Evolutionary conservation across 768 basidiomycete genomes (phyloP), one percentile per base, ranked within the genome.

Genomic region (Pulveroboletus sp.): DNA sequence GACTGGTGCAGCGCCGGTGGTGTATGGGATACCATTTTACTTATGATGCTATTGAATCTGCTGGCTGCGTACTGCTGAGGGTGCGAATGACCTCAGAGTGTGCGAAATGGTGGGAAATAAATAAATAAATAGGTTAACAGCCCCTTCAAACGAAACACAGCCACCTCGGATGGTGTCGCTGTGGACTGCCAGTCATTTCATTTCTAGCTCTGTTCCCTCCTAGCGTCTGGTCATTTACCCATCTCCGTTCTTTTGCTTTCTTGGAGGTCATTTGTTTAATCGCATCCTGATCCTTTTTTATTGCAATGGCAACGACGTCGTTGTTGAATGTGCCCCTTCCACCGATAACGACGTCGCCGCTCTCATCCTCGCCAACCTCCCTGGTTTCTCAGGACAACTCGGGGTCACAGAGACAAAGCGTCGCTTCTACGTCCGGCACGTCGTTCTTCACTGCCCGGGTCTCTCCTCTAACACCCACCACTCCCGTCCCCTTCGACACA

Each of bases 11-110:
- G 93, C 96, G 11, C 87, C 93, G 12, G 85, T 99, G 0, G 85
- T 94, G 10, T 98, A 97, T 64, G 96, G 96, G 2, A 86, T 99
- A 58, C 96, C 96, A 3, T 92, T 94, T 61, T 92, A 90, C 68
- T 65, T 96, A 52, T 81, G 66, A 59, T 37, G 44, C 40, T 43
- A 31, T 31, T 31, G 21, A 2, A 21, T 21, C 21, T 21, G n/a
- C 21, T 21, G 2, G 21, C 21, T 21, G 2, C 21, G 21, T 10
- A 10, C 37, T 18, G 10, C 7, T 5, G 17, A 12, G 14, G 14
- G 39, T 27, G 39, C 38, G 33, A 21, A 2, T 21, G 21, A 21
- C 21, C 21, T 3, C 3, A 3, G 21, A 21, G 21, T 21, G 21
- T 21, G 21, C 21, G 21, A 21, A 21, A 21, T 21, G 21, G 21